Evolutionary conservation across 345 rosid genomes (phyloP).

Genomic region (Trapa bicornis): DNA sequence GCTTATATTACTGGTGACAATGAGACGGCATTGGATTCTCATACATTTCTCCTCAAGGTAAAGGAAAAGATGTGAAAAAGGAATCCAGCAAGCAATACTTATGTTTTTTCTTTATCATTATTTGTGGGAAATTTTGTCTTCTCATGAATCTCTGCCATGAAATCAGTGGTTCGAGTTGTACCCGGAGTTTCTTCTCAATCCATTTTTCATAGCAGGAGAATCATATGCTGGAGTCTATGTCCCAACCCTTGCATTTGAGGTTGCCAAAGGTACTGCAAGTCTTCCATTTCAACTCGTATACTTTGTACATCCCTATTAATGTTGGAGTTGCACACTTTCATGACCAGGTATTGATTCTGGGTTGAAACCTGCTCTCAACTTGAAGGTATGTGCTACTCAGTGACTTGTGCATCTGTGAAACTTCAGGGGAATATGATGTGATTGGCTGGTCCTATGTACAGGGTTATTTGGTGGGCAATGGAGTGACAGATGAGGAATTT

Average conservation of each 20-base stretch:
- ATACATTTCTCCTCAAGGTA: slow-evolving; percentile 66
- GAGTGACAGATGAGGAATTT: slow-evolving; percentile 56
- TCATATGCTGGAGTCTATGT: slow-evolving; percentile 88
- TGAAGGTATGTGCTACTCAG: slow-evolving; percentile 36
- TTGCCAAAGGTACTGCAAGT: slow-evolving; percentile 43
- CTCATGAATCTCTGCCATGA: slow-evolving; percentile 9
- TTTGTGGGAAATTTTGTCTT: not conserved
- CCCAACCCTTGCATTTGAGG: slow-evolving; percentile 69
- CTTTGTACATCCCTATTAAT: not conserved
- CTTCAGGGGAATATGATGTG: not conserved
- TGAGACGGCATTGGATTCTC: slow-evolving; percentile 58
- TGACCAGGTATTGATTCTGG: slow-evolving; percentile 52
- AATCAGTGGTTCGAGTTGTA: slow-evolving; percentile 73
- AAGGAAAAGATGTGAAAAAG: not conserved
- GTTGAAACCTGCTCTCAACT: slow-evolving; percentile 45
- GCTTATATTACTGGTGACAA: slow-evolving; percentile 57
- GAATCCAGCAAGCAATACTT: not conserved
- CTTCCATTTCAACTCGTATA: slow-evolving; percentile 5
- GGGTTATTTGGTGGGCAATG: slow-evolving; percentile 96
- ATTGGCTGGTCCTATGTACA: slow-evolving; percentile 9
- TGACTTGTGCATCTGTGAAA: not conserved
- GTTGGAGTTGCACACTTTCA: not conserved
- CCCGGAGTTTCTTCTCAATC: slow-evolving; percentile 69
- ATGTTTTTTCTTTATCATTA: not conserved
- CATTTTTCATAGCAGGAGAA: slow-evolving; percentile 77